These are phyloP conservation scores for Scutellaria minor DNA, from an alignment of 257 asterid genomes.

Conservation along the genomic window DNA sequence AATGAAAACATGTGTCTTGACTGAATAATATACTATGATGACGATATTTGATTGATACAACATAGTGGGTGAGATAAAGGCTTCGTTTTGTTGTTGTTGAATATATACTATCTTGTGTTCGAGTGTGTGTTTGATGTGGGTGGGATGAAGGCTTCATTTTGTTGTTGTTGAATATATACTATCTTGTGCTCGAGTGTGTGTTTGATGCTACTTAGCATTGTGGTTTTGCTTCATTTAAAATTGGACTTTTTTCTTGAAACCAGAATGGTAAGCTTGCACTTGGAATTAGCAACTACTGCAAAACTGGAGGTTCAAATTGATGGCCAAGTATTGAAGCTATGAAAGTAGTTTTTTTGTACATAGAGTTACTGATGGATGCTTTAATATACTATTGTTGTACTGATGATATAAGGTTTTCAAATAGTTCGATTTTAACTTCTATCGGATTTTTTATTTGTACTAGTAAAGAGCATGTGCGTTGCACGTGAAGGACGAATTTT, in stretches of 20 bases:
- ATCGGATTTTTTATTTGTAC: no score
- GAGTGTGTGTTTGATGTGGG: background rate
- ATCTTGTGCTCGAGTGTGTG: conserved; percentile 21
- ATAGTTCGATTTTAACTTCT: no score
- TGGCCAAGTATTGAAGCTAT: conserved; percentile 26
- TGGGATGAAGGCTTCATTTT: no score
- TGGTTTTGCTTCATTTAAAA: background rate
- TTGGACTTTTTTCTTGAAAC: background rate
- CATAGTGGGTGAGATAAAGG: no score
- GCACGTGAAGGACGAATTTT: no score
- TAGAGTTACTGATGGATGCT: conserved; percentile 10
- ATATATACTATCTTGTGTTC: background rate
- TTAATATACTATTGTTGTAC: background rate
- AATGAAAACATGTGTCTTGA: no score
- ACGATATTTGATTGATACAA: no score
- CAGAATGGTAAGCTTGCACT: conserved; percentile 20
- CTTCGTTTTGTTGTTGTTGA: no score
- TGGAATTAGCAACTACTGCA: conserved; percentile 5
- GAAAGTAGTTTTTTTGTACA: background rate
- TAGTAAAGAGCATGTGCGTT: no score
- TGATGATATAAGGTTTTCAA: no score
- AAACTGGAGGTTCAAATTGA: conserved; percentile 14
- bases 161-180: no score
- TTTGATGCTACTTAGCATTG: background rate
- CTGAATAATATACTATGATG: no score